Percentiles rank a stretch among this genome's conserved stretches.
phyloP scores from a whole-genome alignment of 208 protist species.

The Leptomonas pyrrhocoris region DNA sequence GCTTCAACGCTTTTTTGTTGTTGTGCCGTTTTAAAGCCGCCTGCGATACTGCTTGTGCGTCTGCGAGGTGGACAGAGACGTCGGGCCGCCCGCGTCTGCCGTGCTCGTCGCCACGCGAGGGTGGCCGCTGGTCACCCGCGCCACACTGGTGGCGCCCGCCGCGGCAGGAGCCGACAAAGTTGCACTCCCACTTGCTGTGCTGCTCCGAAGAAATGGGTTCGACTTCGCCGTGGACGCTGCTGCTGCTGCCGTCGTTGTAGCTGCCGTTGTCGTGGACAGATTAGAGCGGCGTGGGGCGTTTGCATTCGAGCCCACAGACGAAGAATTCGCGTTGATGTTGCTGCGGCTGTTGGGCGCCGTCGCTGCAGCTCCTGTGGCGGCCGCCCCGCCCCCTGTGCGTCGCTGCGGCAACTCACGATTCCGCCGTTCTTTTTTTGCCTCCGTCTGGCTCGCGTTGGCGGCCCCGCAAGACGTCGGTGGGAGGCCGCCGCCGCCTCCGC shows the following conservation, averaged over 20 bases:
- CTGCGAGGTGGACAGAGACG: neutral
- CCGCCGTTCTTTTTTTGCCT: neutral
- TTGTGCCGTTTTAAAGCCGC: neutral
- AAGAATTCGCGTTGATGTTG: neutral
- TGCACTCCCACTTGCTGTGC: neutral
- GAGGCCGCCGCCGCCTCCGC: no score
- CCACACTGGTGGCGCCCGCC: constrained; percentile 19
- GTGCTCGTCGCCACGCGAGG: constrained; percentile 7
- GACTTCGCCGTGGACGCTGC: constrained; percentile 8
- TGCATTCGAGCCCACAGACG: no score
- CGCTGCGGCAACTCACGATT: neutral
- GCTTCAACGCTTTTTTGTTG: no score
- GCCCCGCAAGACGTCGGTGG: no score
- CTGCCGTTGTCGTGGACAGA: neutral
- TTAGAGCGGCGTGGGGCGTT: no score
- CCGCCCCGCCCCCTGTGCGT: neutral
- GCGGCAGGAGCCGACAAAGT: neutral
- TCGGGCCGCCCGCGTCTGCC: neutral
- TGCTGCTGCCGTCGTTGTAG: constrained; percentile 9
- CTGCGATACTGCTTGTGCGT: constrained; percentile 11
- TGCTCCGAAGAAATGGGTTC: constrained; percentile 16
- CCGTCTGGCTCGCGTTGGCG: neutral
- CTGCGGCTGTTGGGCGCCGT: neutral
- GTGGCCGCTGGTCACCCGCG: constrained; percentile 32
- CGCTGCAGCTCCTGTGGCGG: neutral